Conservation (phyloP, 2,329 filamentous ascomycete species). For the Fusarium sambucinum region DNA sequence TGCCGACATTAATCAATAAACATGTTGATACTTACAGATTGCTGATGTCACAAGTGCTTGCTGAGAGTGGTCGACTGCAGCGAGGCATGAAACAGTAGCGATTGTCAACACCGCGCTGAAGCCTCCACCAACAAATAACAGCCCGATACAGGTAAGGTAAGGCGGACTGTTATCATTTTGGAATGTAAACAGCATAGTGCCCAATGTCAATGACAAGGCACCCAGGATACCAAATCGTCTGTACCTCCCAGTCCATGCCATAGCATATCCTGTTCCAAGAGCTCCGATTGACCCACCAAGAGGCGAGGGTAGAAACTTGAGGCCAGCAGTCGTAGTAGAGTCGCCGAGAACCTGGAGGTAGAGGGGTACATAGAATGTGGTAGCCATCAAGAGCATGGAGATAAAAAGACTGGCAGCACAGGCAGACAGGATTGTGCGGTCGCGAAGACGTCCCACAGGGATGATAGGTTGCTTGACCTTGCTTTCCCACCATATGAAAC, state of each 20-base stretch:
- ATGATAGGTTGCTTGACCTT: conserved; percentile 77
- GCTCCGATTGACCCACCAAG: conserved; percentile 73
- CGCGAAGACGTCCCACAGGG: conserved; percentile 75
- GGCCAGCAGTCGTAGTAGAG: conserved; percentile 73
- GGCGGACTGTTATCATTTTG: not conserved
- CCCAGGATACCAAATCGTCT: conserved; percentile 56
- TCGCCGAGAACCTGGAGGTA: conserved; percentile 80
- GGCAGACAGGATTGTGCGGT: conserved; percentile 76
- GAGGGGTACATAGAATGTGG: conserved; percentile 65
- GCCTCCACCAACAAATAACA: conserved; percentile 71
- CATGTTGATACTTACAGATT: not conserved
- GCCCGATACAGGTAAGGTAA: conserved; percentile 1
- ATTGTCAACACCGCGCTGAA: conserved; percentile 75
- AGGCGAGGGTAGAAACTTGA: conserved; percentile 76
- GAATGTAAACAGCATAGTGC: conserved; percentile 47
- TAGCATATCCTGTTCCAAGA: conserved; percentile 73
- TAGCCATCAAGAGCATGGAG: conserved; percentile 80
- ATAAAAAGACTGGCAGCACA: conserved; percentile 79
- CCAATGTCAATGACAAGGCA: conserved; percentile 50
- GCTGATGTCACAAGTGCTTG: conserved; percentile 23
- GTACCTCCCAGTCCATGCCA: conserved; percentile 77
- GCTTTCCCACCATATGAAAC: conserved; percentile 75
- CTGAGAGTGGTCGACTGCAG: conserved; percentile 12
- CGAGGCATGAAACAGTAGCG: conserved; percentile 16
- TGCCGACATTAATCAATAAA: too few species aligned